Base-by-base conservation (phyloP, 306 rosid species). In the Styphnolobium japonicum region DNA sequence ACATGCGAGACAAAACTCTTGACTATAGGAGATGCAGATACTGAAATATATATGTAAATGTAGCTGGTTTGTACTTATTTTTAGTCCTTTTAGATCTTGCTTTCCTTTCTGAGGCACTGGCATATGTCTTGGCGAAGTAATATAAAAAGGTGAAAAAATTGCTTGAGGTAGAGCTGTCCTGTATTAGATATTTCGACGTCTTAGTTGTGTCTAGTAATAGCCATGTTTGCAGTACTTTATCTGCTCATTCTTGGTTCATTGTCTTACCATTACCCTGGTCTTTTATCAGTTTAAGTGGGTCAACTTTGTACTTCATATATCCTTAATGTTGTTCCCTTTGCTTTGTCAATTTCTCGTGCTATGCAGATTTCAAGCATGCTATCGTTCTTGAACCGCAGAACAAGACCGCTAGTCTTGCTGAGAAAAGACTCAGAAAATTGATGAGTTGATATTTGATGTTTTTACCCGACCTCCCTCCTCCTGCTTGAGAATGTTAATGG, bases 351-450 rank as follows among this genome's bases (percentile, higher is more conserved):
- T 61, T 48, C 66, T 67, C 62, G 49, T 61, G 61, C 29, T 31
- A 55, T 82, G 86, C 89, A 93, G 98, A 93, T 89, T 93, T 91
- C 88, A 88, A 81, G 92, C 92, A 89, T 67, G 98, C 98, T 66
- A 86, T 73, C 58, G 90, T 93, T 69, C 98, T 93, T 65, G 98
- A 93, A 83, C 97, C 98, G 0, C 91, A 80, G 83, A 93, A 93
- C 81, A 93, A 91, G 84, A 81, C 77, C 45, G 98, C 97, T 1
- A 85, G 64, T 65, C 55, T 51, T 64, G 97, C 94, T 45, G 93
- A 89, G 77, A 83, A 75, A 78, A 87, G 98, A 56, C 81, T 93
- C 15, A 70, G 82, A 87, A 91, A 89, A 81, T 76, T 76, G 67
- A 79, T 76, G 75, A 86, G 89, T 62, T 91, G 87, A 91, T 22